Evolutionary conservation across 2,329 filamentous ascomycete species (phyloP), one percentile per base, ranked within the genome.

Genomic region (Diaporthe aspalathi): DNA sequence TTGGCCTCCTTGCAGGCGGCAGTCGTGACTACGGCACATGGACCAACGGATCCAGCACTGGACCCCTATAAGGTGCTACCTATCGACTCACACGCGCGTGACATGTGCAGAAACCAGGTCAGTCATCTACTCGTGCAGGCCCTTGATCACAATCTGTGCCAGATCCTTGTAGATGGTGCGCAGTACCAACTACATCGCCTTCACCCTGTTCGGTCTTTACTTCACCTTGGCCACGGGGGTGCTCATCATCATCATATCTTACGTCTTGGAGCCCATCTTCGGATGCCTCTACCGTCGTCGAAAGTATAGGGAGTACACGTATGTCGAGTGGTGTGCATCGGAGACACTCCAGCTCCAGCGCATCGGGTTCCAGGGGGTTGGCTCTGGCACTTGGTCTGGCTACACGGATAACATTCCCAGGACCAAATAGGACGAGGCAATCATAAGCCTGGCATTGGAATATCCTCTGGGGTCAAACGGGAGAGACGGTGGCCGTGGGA

Each of bases 1-100:
- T n/a, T 74, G 50, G 67, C 74, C 16, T 22, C 35, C 1, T 9
- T 70, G 0, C 74, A 75, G 68, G 43, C 40, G 1, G 57, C 40
- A 3, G 17, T 47, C 2, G 57, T 63, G 3, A 49, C 47, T 16
- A 9, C n/a, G 11, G 57, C 57, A 17, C 20, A 5, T 3, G 57
- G 57, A 2, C 57, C 40, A 5, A 47, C 57, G 20, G 57, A 63
- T 6, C 27, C 12, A 35, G 43, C 40, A 22, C 40, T 47, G 0
- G 8, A 45, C 16, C 57, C 57, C 17, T 47, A 32, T 20, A 47
- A 22, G 24, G 20, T 63, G 9, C 9, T 32, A 6, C 57, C 57
- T 5, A 2, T 5, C 5, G 1, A 24, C 11, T 11, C 40, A 0
- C 40, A 24, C 24, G 40, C 6, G 40, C 57, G 27, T 0, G 20